Percentiles rank a stretch among this genome's conserved stretches.
Conservation (phyloP, 1,139 yeast species). For the Pichia sp. region DNA sequence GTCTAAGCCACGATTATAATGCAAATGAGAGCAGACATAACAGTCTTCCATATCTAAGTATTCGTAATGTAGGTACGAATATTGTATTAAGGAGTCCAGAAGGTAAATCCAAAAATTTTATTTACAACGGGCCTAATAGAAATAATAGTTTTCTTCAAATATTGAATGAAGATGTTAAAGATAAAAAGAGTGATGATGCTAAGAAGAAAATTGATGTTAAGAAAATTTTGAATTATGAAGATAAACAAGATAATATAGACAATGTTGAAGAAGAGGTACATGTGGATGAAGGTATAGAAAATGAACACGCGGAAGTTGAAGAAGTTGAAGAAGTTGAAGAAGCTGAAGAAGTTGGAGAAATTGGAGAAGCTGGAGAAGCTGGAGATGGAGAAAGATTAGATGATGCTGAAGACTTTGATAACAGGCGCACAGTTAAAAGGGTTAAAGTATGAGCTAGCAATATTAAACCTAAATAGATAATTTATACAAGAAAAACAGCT, state of each 20-base stretch:
- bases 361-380: neutral
- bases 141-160: neutral
- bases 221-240: neutral
- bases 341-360: neutral
- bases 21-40: constrained; percentile 3
- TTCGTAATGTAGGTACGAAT: neutral
- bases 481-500: neutral
- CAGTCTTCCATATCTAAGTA: neutral
- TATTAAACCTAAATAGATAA: neutral
- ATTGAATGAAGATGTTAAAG: neutral
- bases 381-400: neutral
- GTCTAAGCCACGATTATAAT: neutral
- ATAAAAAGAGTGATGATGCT: neutral
- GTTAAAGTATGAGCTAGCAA: neutral
- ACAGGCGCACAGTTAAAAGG: neutral
- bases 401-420: neutral
- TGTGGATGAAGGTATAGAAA: neutral
- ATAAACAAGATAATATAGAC: neutral
- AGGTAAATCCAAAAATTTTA: neutral
- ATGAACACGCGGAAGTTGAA: neutral
- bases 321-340: neutral
- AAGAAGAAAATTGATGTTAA: neutral
- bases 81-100: neutral
- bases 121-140: neutral
- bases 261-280: neutral